Evolutionary conservation across 768 basidiomycete genomes (phyloP).

Genomic region (Panaeolus papilionaceus): DNA sequence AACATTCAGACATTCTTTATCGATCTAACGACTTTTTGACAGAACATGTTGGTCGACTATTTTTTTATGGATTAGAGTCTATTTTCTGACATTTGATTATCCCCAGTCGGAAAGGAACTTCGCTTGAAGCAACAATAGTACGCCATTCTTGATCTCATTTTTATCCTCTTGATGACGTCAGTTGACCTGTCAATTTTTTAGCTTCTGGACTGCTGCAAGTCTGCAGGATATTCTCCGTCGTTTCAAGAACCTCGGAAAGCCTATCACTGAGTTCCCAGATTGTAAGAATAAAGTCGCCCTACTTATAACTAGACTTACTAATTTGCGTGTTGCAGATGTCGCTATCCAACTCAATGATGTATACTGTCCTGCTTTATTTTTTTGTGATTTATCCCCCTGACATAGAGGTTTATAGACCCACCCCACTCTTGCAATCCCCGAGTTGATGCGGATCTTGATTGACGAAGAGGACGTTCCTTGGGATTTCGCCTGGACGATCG

Average conservation of each 20-base stretch:
- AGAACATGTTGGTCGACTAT: conserved; percentile 49
- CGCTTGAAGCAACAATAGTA: conserved; percentile 95
- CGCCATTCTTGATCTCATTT: conserved; percentile 22
- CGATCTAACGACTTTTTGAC: conserved; percentile 18
- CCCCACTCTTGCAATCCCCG: conserved; percentile 93
- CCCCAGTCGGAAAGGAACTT: conserved; percentile 80
- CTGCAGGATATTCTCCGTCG: conserved; percentile 90
- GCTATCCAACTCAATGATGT: conserved; percentile 97
- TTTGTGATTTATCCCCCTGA: neutral
- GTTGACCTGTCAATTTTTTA: conserved; percentile 22
- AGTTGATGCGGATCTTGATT: conserved; percentile 89
- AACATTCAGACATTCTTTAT: conserved; percentile 16
- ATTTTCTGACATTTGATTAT: neutral
- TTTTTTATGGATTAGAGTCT: neutral
- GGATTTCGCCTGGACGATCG: conserved; percentile 88
- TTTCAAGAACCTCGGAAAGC: conserved; percentile 89
- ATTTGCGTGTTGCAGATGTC: conserved; percentile 55
- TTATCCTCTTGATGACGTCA: neutral
- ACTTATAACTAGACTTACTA: neutral
- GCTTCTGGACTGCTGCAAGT: conserved; percentile 91
- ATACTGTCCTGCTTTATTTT: conserved; percentile 26
- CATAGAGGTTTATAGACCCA: conserved; percentile 67
- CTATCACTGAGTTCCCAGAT: conserved; percentile 82
- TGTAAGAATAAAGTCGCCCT: conserved; percentile 51
- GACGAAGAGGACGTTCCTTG: conserved; percentile 92